Conservation (phyloP, 306 rosid species). For the Fagus sylvatica region DNA sequence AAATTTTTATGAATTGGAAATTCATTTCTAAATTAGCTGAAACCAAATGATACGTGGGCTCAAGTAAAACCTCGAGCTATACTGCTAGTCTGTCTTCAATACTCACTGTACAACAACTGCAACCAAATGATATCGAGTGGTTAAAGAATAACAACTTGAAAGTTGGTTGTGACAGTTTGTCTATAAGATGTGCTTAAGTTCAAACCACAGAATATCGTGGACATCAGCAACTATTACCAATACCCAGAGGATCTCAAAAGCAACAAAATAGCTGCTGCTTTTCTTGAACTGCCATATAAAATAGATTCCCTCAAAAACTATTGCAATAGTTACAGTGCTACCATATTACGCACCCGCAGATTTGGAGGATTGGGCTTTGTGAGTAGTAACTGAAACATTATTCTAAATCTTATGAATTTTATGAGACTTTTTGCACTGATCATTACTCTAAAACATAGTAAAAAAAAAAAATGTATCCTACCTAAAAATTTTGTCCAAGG, state of each 20-base stretch:
- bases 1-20: too few species aligned
- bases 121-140: slow-evolving; percentile 37
- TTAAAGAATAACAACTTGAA: slow-evolving; percentile 33
- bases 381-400: slow-evolving; percentile 25
- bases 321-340: slow-evolving; percentile 47
- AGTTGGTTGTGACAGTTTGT: slow-evolving; percentile 32
- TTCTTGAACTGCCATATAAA: slow-evolving; percentile 72
- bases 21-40: too few species aligned
- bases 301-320: slow-evolving; percentile 44
- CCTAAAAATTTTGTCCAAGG: too few species aligned
- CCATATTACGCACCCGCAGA: slow-evolving; percentile 34
- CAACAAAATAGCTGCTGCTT: slow-evolving; percentile 53
- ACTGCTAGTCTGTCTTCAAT: slow-evolving; percentile 64
- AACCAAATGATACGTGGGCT: too few species aligned
- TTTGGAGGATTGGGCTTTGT: slow-evolving; percentile 77
- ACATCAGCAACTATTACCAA: slow-evolving; percentile 24
- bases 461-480: too few species aligned
- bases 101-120: slow-evolving; percentile 49
- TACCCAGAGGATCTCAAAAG: slow-evolving; percentile 21
- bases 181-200: slow-evolving; percentile 23
- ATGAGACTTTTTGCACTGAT: too few species aligned
- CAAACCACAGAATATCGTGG: slow-evolving; percentile 2
- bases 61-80: slow-evolving; percentile 53
- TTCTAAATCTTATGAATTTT: not conserved
- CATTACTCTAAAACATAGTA: too few species aligned